These are phyloP conservation scores for Beauveria sp. DNA, from an alignment of 2,329 filamentous ascomycete species.

Conservation along the genomic window DNA sequence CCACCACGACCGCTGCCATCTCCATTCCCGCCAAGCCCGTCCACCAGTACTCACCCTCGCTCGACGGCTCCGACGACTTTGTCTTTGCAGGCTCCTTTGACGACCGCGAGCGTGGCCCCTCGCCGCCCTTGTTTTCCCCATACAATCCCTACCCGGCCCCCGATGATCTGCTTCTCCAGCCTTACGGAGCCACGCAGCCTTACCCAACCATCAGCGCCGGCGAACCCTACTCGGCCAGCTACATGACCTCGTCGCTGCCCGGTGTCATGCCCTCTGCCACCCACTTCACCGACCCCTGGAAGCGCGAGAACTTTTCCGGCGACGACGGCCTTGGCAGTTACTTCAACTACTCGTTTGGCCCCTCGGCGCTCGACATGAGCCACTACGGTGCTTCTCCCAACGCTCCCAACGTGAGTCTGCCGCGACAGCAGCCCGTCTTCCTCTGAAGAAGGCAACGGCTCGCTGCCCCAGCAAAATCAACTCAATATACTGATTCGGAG, in stretches of 20 bases:
- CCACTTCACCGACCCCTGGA: constrained; percentile 57
- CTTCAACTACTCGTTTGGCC: constrained; percentile 63
- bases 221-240: constrained; percentile 45
- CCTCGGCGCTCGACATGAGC: constrained; percentile 57
- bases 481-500: constrained; percentile 42
- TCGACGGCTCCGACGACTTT: constrained; percentile 55
- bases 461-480: constrained; percentile 29
- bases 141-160: constrained; percentile 59
- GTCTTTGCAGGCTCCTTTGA: constrained; percentile 56
- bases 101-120: constrained; percentile 61
- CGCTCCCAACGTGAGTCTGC: constrained; percentile 65
- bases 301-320: constrained; percentile 50
- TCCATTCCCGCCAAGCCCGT: constrained; percentile 30
- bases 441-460: constrained; percentile 24
- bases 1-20: constrained; percentile 9
- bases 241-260: constrained; percentile 45
- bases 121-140: constrained; percentile 56
- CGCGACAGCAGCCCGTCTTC: background rate
- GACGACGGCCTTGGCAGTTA: constrained; percentile 57
- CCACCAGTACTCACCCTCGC: constrained; percentile 54
- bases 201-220: constrained; percentile 45
- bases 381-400: constrained; percentile 56
- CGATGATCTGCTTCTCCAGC: constrained; percentile 54
- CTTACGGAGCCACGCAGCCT: constrained; percentile 46
- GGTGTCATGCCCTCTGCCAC: constrained; percentile 58